These are phyloP conservation scores for Dactylellina haptotyla DNA, from an alignment of 2,329 filamentous ascomycete genomes.

Conservation along the genomic window DNA sequence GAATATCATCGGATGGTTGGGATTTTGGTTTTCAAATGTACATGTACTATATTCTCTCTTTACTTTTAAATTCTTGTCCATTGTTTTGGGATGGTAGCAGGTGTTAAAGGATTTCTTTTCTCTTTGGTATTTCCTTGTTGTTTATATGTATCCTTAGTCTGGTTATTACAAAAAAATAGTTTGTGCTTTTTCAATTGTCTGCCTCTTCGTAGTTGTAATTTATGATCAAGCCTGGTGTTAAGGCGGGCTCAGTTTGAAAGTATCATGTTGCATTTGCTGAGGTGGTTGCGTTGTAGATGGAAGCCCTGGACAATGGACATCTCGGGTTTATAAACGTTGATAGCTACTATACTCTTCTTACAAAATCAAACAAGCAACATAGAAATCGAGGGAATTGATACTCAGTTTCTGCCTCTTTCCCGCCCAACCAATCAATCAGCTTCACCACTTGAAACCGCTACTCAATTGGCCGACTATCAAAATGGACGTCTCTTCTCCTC, in stretches of 20 bases:
- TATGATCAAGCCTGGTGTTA: too few relatives aligned
- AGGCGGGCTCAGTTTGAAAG: too few relatives aligned
- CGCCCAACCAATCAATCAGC: too few relatives aligned
- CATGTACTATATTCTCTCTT: background rate
- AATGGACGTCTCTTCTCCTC: too few relatives aligned
- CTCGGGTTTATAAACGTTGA: too few relatives aligned
- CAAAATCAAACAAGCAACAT: too few relatives aligned
- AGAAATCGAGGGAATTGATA: too few relatives aligned
- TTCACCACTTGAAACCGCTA: too few relatives aligned
- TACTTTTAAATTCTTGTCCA: background rate
- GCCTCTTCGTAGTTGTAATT: background rate
- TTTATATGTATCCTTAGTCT: slow-evolving; percentile 12
- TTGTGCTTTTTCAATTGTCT: background rate
- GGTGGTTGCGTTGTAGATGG: slow-evolving; percentile 2
- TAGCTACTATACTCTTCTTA: too few relatives aligned
- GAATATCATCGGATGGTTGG: background rate
- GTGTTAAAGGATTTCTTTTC: slow-evolving; percentile 12
- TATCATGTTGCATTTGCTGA: slow-evolving; percentile 18
- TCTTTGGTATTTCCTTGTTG: slow-evolving; percentile 1
- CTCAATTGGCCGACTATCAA: too few relatives aligned
- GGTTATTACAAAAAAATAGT: background rate
- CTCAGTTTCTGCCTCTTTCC: too few relatives aligned
- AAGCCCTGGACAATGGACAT: too few relatives aligned
- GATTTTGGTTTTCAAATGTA: background rate
- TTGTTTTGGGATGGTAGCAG: slow-evolving; percentile 6